These are phyloP conservation scores for Lecanicillium sp. DNA, from an alignment of 2,329 filamentous ascomycete genomes.

Conservation along the genomic window DNA sequence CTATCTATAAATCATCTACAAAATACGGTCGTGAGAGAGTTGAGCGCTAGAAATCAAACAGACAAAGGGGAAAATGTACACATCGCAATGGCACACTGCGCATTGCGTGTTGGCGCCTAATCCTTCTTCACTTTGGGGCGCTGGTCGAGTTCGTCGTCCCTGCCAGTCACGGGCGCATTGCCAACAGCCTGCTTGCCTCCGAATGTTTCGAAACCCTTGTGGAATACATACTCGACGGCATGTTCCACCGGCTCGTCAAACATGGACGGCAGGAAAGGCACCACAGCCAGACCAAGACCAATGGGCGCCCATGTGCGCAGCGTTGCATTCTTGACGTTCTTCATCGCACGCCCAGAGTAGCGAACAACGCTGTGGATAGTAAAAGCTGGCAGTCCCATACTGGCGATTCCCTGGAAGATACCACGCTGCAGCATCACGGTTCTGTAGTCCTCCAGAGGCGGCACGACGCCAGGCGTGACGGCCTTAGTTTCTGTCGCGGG, in stretches of 20 bases:
- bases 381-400: constrained; percentile 90
- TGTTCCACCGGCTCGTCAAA: constrained; percentile 93
- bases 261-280: constrained; percentile 75
- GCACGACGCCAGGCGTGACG: constrained; percentile 37
- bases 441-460: constrained; percentile 82
- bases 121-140: constrained; percentile 42
- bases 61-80: not conserved
- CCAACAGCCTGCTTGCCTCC: constrained; percentile 58
- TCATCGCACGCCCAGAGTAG: constrained; percentile 83
- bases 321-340: constrained; percentile 67
- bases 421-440: constrained; percentile 87
- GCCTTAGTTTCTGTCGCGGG: constrained; percentile 26
- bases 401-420: constrained; percentile 84
- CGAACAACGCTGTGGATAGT: constrained; percentile 90
- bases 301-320: constrained; percentile 86
- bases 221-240: constrained; percentile 85
- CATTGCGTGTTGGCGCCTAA: constrained; percentile 20
- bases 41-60: constrained; percentile 2
- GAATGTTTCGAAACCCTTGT: constrained; percentile 68
- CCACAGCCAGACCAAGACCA: constrained; percentile 69
- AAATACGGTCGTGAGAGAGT: not conserved
- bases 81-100: not conserved
- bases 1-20: not conserved
- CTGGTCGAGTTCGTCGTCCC: constrained; percentile 34
- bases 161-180: constrained; percentile 46